Percentiles rank a stretch among this genome's conserved stretches.
Evolutionary conservation across 495 filamentous ascomycete genomes (phyloP).

Genomic region (Bacidia rubella): DNA sequence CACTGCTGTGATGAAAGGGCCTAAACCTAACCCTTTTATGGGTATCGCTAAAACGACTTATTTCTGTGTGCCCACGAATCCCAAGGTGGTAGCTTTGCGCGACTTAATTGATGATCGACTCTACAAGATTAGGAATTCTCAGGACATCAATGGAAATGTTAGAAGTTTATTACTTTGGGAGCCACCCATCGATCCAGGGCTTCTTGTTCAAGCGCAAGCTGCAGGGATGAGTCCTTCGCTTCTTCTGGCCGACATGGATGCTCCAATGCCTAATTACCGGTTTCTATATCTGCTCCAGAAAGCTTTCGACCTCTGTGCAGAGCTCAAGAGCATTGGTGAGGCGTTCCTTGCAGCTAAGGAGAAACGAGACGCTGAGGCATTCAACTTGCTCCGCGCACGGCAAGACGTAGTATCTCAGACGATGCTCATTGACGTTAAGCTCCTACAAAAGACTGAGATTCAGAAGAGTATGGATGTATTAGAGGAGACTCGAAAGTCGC

Average conservation of each 20-base stretch:
- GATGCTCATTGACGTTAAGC: constrained; percentile 10
- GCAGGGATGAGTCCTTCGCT: constrained; percentile 7
- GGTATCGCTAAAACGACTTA: not conserved
- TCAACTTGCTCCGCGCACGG: constrained; percentile 6
- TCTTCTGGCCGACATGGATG: constrained; percentile 16
- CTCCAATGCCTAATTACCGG: constrained; percentile 26
- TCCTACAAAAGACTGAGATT: constrained; percentile 6
- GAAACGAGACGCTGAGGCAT: constrained; percentile 18
- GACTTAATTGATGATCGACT: not conserved
- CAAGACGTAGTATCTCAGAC: constrained; percentile 10
- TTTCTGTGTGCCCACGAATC: not conserved
- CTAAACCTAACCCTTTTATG: not conserved
- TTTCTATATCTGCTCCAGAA: constrained; percentile 20
- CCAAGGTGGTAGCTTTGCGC: not conserved
- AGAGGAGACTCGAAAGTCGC: not conserved
- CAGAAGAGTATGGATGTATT: not conserved
- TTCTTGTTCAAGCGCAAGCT: constrained; percentile 15
- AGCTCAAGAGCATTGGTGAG: constrained; percentile 18
- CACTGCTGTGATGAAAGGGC: not conserved
- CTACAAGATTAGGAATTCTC: not conserved
- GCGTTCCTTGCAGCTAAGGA: constrained; percentile 15
- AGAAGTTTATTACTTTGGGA: constrained; percentile 20
- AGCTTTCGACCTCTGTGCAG: constrained; percentile 22
- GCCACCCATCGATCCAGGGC: constrained; percentile 21
- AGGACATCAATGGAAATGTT: constrained; percentile 23